Evolutionary conservation across 1,284 basidiomycete genomes (phyloP), one percentile per base, ranked within the genome.

Genomic region (Kalmanozyma brasiliensis): DNA sequence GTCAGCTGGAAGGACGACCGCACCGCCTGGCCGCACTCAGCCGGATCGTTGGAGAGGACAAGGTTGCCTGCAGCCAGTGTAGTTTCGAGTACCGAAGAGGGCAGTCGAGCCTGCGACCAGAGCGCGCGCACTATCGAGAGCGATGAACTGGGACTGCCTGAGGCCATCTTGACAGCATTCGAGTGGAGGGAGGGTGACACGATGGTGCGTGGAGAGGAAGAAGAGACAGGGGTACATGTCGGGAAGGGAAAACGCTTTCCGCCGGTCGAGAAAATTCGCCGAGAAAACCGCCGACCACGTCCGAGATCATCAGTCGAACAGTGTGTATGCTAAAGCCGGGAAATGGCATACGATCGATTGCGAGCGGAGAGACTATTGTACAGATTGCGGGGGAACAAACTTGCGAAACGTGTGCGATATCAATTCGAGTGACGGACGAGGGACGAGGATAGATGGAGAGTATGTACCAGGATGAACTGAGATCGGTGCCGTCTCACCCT

Each of bases 1-100:
- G 63, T 56, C 14, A 66, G 29, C 19, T 49, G 63, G 16, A 66
- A 61, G 11, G 52, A 56, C 11, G 52, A 52, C 20, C 52, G n/a
- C 1, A 60, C 16, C 6, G 40, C 44, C 22, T 66, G 57, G 4
- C 52, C 52, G 8, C 14, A 2, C n/a, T 37, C 19, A 0, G 7
- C 41, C 14, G 63, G 47, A 17, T 59, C 46, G 23, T 48, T 13
- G 13, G 9, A 9, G 1, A 60, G 36, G 8, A 56, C 17, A 0
- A 66, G 20, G 23, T 55, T 16, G 1, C 57, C 52, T 9, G 16
- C 22, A 4, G 16, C 8, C 1, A 66, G 26, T 23, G 57, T 66
- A 14, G 56, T 56, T 10, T 46, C 37, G 14, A 66, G 29, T 8
- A 66, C 49, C 8, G 3, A 6, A 0, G 16, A 1, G 0, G 63